phyloP scores from a whole-genome alignment of 176 grass and related monocot genomes.

The Panicum miliaceum region DNA sequence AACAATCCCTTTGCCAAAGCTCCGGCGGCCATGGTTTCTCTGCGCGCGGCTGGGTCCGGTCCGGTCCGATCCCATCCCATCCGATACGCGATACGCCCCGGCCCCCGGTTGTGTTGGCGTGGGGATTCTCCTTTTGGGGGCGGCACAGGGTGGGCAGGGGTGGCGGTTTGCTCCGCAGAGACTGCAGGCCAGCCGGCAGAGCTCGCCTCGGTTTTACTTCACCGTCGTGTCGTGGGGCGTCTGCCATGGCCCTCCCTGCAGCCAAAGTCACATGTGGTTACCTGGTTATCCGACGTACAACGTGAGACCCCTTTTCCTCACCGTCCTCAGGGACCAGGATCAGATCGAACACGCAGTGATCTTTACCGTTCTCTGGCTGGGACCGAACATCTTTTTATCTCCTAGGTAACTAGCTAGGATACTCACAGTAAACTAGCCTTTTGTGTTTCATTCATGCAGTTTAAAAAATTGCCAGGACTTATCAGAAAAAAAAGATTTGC shows the following conservation, averaged over 20 bases:
- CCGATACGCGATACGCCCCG: not conserved
- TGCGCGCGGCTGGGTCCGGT: not conserved
- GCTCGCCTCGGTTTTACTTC: not conserved
- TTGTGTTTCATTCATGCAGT: too few relatives aligned
- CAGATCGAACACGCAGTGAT: not conserved
- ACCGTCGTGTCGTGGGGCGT: not conserved
- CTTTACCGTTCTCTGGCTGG: not conserved
- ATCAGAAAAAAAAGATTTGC: too few relatives aligned
- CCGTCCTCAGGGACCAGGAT: not conserved
- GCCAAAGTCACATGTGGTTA: constrained; percentile 23
- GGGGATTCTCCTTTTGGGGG: constrained; percentile 17
- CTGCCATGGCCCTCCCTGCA: not conserved
- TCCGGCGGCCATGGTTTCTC: too few relatives aligned
- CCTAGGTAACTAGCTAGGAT: too few relatives aligned
- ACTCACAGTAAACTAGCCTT: too few relatives aligned
- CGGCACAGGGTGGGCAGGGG: constrained; percentile 6
- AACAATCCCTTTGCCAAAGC: too few relatives aligned
- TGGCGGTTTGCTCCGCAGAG: not conserved
- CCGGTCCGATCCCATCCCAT: not conserved
- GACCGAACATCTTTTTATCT: not conserved
- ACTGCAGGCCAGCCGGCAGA: not conserved
- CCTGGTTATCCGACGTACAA: not conserved
- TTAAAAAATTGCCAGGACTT: too few relatives aligned
- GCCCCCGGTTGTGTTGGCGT: too few relatives aligned
- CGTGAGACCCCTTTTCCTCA: not conserved